These are phyloP conservation scores for Penicillium sp. DNA, from an alignment of 2,329 filamentous ascomycete genomes.

Conservation along the genomic window DNA sequence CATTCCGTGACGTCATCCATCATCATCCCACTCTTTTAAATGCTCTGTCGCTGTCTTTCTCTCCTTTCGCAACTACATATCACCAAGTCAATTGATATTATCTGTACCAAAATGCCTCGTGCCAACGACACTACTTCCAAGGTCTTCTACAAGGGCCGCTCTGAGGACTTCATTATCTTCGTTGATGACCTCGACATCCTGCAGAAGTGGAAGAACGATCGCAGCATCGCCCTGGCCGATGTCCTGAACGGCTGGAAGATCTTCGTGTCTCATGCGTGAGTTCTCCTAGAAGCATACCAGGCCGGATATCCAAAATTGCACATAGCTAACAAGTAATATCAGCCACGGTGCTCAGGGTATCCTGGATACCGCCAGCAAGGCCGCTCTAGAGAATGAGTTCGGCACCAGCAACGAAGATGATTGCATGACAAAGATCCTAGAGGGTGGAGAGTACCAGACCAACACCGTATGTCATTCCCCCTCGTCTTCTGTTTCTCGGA, in stretches of 20 bases:
- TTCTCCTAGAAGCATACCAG: too few relatives aligned
- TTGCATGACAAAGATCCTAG: conserved; percentile 75
- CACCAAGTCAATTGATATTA: neutral
- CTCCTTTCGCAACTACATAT: neutral
- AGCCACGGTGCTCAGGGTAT: conserved; percentile 85
- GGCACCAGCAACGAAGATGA: conserved; percentile 76
- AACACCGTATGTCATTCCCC: conserved; percentile 48
- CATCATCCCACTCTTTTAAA: conserved; percentile 21
- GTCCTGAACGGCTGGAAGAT: conserved; percentile 87
- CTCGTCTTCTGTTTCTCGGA: neutral
- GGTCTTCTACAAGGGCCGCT: conserved; percentile 78
- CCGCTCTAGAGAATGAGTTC: conserved; percentile 78
- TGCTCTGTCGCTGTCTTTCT: conserved; percentile 6
- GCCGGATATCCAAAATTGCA: neutral
- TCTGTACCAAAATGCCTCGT: conserved; percentile 66
- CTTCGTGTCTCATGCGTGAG: conserved; percentile 85
- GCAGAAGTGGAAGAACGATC: conserved; percentile 80
- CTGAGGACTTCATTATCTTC: conserved; percentile 66
- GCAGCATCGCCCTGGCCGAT: conserved; percentile 72
- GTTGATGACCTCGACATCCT: conserved; percentile 53
- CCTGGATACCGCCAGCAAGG: conserved; percentile 71
- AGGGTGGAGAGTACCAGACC: conserved; percentile 68
- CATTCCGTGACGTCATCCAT: conserved; percentile 25
- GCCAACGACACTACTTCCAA: conserved; percentile 70
- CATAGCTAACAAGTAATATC: conserved; percentile 4